Conservation (phyloP, 139 green algal species). For the Eudorina sp. region DNA sequence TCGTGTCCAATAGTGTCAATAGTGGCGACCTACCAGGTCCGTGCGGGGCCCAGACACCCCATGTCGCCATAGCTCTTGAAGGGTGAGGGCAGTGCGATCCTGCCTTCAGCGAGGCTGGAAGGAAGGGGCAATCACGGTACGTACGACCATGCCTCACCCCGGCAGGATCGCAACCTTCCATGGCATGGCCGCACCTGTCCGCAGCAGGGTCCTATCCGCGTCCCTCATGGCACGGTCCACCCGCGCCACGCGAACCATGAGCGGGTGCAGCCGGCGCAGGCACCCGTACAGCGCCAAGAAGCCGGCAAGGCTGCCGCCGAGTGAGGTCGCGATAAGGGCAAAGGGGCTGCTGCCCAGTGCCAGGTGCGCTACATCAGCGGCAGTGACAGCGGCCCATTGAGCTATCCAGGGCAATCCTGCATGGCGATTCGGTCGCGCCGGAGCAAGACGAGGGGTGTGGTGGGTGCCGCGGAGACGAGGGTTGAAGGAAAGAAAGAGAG, state of each 20-base stretch:
- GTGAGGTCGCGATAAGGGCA: not conserved
- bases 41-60: no score
- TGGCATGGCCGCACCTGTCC: not conserved
- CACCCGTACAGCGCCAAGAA: slow-evolving; percentile 22
- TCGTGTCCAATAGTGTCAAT: no score
- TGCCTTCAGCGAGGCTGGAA: no score
- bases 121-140: not conserved
- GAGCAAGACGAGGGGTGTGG: not conserved
- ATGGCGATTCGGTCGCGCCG: not conserved
- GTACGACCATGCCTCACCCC: no score
- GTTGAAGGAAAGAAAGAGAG: not conserved
- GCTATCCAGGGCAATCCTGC: slow-evolving; percentile 8
- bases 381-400: not conserved
- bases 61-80: no score
- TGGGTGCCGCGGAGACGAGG: not conserved
- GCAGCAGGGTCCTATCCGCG: not conserved
- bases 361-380: slow-evolving; percentile 12
- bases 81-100: no score
- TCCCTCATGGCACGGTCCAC: not conserved
- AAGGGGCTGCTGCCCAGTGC: not conserved
- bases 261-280: slow-evolving; percentile 29
- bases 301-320: not conserved
- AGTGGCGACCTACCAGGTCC: no score
- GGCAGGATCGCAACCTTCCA: no score
- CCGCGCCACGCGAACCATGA: slow-evolving; percentile 1